Conservation (phyloP, 2,329 filamentous ascomycete species). For the Chaetomium olivaceum region DNA sequence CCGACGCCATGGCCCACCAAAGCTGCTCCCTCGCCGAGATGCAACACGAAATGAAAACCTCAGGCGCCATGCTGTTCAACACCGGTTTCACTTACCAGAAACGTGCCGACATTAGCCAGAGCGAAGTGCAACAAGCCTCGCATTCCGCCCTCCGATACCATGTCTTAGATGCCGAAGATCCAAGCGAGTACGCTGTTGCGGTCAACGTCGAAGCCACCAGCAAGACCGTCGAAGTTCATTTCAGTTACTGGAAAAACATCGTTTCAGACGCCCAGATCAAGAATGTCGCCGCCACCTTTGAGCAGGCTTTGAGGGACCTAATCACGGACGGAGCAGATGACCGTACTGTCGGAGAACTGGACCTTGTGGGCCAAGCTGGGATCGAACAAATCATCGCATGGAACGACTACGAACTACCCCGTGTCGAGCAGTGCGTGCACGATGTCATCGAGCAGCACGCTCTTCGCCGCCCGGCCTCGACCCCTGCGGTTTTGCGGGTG, state of each 20-base stretch:
- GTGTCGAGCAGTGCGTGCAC: slow-evolving; percentile 30
- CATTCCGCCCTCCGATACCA: slow-evolving; percentile 22
- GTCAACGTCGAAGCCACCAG: slow-evolving; percentile 36
- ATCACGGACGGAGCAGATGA: slow-evolving; percentile 25
- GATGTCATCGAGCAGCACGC: slow-evolving; percentile 35
- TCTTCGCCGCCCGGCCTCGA: slow-evolving; percentile 40
- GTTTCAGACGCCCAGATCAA: slow-evolving; percentile 31
- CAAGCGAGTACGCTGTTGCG: slow-evolving; percentile 39
- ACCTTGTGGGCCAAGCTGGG: slow-evolving; percentile 31
- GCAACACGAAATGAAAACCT: slow-evolving; percentile 38
- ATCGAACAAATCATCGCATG: slow-evolving; percentile 26
- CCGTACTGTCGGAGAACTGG: slow-evolving; percentile 29
- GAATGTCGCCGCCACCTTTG: slow-evolving; percentile 33
- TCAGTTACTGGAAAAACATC: slow-evolving; percentile 31
- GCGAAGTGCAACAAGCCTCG: background rate
- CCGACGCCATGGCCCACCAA: slow-evolving; percentile 50
- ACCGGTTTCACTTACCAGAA: slow-evolving; percentile 39
- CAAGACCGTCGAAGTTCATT: slow-evolving; percentile 28
- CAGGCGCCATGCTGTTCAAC: slow-evolving; percentile 37
- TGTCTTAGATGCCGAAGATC: slow-evolving; percentile 31
- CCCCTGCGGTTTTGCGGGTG: slow-evolving; percentile 34
- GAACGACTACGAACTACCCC: slow-evolving; percentile 28
- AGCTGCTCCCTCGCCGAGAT: slow-evolving; percentile 51
- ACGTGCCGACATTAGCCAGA: slow-evolving; percentile 9
- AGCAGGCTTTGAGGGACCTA: slow-evolving; percentile 30